Evolutionary conservation across 352 stramenopile species (phyloP).

Genomic region (Pythium chondricola): DNA sequence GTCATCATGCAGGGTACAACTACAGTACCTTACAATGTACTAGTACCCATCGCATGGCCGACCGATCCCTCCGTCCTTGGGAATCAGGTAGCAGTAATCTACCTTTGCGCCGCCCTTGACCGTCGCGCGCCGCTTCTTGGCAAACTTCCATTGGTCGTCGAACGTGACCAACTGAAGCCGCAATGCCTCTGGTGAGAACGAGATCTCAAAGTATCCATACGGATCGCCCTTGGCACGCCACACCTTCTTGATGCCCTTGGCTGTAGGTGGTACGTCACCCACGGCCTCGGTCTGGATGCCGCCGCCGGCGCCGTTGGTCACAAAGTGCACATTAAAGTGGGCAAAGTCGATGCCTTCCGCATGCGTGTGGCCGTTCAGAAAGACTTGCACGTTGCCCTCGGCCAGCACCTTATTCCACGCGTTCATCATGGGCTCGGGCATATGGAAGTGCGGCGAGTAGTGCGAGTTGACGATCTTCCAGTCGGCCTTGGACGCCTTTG

Average conservation of each 20-base stretch:
- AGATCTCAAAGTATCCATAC: constrained; percentile 38
- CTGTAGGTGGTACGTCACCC: constrained; percentile 12
- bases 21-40: too few species aligned
- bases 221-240: constrained; percentile 16
- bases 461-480: constrained; percentile 86
- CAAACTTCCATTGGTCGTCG: constrained; percentile 29
- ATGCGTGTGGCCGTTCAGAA: constrained; percentile 71
- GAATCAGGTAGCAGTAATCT: constrained; percentile 45
- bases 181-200: constrained; percentile 30
- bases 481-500: constrained; percentile 52
- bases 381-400: constrained; percentile 48
- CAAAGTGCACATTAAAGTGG: constrained; percentile 26
- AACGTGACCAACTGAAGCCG: constrained; percentile 33
- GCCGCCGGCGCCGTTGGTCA: constrained; percentile 34
- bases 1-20: too few species aligned
- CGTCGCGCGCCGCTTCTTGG: constrained; percentile 14
- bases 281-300: constrained; percentile 27
- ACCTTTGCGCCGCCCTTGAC: constrained; percentile 14
- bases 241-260: constrained; percentile 17
- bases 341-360: constrained; percentile 63
- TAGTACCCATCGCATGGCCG: background rate
- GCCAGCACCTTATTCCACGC: constrained; percentile 55
- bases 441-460: constrained; percentile 76
- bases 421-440: constrained; percentile 42
- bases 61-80: constrained; percentile 23